These are phyloP conservation scores for Ceratocystis huliohia DNA, from an alignment of 2,329 filamentous ascomycete species.

Conservation along the genomic window DNA sequence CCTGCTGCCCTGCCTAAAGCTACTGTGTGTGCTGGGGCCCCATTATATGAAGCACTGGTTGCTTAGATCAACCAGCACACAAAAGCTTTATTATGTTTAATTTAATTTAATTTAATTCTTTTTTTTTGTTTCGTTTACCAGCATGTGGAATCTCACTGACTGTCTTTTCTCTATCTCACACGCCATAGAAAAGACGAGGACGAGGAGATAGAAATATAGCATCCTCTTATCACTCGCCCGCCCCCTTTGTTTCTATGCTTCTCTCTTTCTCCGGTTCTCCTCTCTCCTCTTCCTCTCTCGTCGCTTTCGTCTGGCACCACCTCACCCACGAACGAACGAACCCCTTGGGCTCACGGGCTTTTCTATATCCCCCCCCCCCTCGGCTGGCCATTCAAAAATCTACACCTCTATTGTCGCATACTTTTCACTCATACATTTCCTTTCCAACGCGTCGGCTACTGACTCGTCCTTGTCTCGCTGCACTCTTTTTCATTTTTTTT, in stretches of 20 bases:
- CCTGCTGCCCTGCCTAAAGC: no score
- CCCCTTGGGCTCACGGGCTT: not conserved
- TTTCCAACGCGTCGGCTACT: not conserved
- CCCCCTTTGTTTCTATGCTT: not conserved
- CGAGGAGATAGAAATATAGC: not conserved
- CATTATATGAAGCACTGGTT: not conserved
- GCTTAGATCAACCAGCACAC: not conserved
- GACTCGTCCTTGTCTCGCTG: no score
- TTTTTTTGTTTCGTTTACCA: constrained; percentile 1
- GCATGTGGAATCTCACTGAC: not conserved
- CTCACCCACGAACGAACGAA: no score
- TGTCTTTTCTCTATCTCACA: not conserved
- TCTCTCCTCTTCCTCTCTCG: not conserved
- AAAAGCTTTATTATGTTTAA: not conserved
- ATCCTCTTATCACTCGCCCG: not conserved
- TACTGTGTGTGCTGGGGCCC: not conserved
- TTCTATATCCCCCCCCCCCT: not conserved
- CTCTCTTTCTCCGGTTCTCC: not conserved
- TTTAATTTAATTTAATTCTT: not conserved
- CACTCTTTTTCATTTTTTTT: no score
- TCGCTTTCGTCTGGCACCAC: not conserved
- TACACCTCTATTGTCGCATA: not conserved
- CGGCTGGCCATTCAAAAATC: not conserved
- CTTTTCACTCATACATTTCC: not conserved
- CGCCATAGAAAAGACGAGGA: no score